Conservation (phyloP, 768 basidiomycete genomes). For the Lentinula guzmanii region DNA sequence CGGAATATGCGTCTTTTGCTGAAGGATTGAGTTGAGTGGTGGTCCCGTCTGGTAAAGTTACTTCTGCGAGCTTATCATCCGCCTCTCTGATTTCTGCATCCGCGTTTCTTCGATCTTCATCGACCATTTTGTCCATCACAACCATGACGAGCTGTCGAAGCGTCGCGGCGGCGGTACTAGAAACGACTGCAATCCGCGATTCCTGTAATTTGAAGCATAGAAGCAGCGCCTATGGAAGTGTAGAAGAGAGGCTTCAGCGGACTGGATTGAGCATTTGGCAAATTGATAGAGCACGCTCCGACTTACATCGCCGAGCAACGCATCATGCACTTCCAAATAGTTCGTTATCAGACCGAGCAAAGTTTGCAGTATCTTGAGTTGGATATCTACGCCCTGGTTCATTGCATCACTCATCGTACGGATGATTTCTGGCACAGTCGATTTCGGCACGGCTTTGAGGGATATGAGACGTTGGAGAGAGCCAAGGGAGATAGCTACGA, state of each 20-base stretch:
- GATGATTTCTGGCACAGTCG: constrained; percentile 73
- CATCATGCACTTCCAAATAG: constrained; percentile 71
- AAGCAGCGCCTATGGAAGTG: constrained; percentile 63
- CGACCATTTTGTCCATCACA: constrained; percentile 89
- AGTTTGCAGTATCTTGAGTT: constrained; percentile 89
- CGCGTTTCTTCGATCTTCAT: constrained; percentile 54
- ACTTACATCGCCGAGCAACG: constrained; percentile 75
- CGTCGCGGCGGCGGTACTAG: constrained; percentile 94
- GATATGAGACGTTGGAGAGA: constrained; percentile 88
- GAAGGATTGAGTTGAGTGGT: constrained; percentile 63
- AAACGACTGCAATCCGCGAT: constrained; percentile 92
- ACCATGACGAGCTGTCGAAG: constrained; percentile 97
- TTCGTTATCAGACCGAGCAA: constrained; percentile 88
- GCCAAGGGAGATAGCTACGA: constrained; percentile 86
- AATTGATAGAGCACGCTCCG: background rate
- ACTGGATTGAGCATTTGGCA: background rate
- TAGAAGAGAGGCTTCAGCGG: background rate
- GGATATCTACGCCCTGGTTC: constrained; percentile 94
- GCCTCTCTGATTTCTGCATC: constrained; percentile 16
- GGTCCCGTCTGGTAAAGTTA: constrained; percentile 63
- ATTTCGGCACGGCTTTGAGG: constrained; percentile 78
- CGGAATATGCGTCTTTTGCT: constrained; percentile 76
- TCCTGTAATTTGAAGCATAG: constrained; percentile 95
- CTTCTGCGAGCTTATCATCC: constrained; percentile 27
- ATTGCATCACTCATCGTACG: constrained; percentile 83